Conservation (phyloP, 2,329 filamentous ascomycete genomes). For the Bisporella sp. region DNA sequence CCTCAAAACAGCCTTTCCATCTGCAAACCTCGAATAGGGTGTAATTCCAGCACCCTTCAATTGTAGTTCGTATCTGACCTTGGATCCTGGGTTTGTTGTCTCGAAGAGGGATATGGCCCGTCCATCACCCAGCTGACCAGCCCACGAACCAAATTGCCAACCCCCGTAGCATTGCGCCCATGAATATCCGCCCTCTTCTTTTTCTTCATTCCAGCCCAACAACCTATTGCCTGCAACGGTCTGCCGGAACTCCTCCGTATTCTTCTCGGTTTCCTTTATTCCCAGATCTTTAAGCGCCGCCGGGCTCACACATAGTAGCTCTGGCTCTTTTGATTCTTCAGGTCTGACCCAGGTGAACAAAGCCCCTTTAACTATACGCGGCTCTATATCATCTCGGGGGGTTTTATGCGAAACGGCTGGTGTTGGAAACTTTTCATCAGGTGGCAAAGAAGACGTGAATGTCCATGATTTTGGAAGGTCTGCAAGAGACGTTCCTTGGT, state of each 20-base stretch:
- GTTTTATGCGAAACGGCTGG: constrained; percentile 76
- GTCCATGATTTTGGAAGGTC: constrained; percentile 59
- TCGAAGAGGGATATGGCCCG: constrained; percentile 94
- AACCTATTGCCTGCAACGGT: constrained; percentile 78
- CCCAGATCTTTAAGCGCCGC: constrained; percentile 77
- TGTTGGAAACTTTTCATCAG: constrained; percentile 73
- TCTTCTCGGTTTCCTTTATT: constrained; percentile 59
- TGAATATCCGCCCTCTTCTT: constrained; percentile 69
- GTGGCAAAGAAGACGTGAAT: constrained; percentile 60
- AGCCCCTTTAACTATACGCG: constrained; percentile 77
- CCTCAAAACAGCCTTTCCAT: constrained; percentile 87
- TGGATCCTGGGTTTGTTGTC: constrained; percentile 64
- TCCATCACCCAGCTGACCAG: constrained; percentile 90
- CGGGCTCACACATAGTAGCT: constrained; percentile 74
- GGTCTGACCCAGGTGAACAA: constrained; percentile 89
- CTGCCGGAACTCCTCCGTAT: constrained; percentile 67
- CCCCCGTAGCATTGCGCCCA: constrained; percentile 99
- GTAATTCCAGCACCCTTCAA: constrained; percentile 91
- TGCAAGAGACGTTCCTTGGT: constrained; percentile 32
- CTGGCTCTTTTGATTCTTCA: constrained; percentile 61
- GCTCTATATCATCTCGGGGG: constrained; percentile 67
- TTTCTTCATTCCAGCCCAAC: constrained; percentile 67
- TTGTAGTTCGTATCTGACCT: constrained; percentile 80
- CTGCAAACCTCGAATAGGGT: constrained; percentile 92
- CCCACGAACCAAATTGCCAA: constrained; percentile 77